Evolutionary conservation across 169 alveolate species (phyloP), one percentile per base, ranked within the genome.

Genomic region (Plasmodium adleri): DNA sequence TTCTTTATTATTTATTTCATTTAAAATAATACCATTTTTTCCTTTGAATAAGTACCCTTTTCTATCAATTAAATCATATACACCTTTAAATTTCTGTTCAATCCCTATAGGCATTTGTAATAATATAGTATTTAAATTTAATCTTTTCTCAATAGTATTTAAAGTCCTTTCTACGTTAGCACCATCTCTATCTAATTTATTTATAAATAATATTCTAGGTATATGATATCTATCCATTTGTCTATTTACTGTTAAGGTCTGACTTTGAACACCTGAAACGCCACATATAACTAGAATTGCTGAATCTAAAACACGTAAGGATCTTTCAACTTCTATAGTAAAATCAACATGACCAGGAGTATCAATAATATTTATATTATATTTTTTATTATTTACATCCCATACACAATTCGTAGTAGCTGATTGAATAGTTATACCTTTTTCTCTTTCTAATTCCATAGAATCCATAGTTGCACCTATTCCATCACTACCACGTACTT

Each of bases 341-440:
- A 98, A 98, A 94, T 98, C 99, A 50, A 98, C 99, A 95, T 98
- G 99, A 5, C 99, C 99, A 45, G 99, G 99, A 3, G 99, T 98
- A 91, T 98, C 99, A 80, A 98, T 98, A 63, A 98, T 95, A 90
- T 98, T 98, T 32, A 98, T 93, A 66, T 89, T 93, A 78, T 92
- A 93, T 58, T 90, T 96, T 63, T 60, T 78, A 22, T 88, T 45
- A 22, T 72, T 68, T 47, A 85, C 67, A 9, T 92, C 92, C 99
- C 99, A 98, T 50, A 93, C 92, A 74, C 97, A 94, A 70, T 94
- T 96, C 7, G 99, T 98, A 22, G 99, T 99, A 8, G 99, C 99
- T 56, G 98, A 94, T 66, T 97, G 96, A 59, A 98, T 98, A 39
- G 99, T 98, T 67, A 98, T 98, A 32, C 99, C 99, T 62, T 96